Conservation (phyloP, 495 filamentous ascomycete genomes). For the Penicillium goetzii region DNA sequence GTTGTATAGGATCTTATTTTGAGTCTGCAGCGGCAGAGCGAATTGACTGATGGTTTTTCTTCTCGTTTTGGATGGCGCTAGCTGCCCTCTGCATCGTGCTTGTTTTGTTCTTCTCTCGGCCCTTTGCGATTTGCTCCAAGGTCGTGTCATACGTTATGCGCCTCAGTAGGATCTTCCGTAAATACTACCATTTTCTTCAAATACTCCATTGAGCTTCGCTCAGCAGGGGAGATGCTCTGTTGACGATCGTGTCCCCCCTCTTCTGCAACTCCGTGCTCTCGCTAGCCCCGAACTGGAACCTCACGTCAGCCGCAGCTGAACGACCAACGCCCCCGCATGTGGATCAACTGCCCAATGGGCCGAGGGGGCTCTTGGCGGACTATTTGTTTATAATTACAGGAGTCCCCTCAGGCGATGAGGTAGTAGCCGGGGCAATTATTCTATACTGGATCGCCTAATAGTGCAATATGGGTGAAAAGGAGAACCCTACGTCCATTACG, state of each 20-base stretch:
- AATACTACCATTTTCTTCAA: slow-evolving; percentile 9
- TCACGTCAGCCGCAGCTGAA: slow-evolving; percentile 1
- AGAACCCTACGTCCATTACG: neutral
- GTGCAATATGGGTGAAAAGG: neutral
- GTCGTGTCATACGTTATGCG: slow-evolving; percentile 13
- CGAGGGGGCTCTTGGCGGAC: neutral
- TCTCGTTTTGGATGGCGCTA: slow-evolving; percentile 9
- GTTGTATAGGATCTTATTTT: slow-evolving; percentile 28
- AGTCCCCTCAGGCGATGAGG: neutral
- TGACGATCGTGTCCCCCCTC: neutral
- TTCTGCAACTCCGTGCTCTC: too few relatives aligned
- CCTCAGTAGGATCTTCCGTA: slow-evolving; percentile 8
- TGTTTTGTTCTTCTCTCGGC: slow-evolving; percentile 8
- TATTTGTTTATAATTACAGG: neutral
- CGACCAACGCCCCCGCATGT: neutral
- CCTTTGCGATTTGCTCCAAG: slow-evolving; percentile 5
- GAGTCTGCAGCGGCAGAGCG: slow-evolving; percentile 23
- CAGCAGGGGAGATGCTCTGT: neutral
- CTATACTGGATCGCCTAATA: neutral
- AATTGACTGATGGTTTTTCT: slow-evolving; percentile 19
- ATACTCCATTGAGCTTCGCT: neutral
- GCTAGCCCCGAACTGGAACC: too few relatives aligned
- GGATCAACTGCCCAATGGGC: neutral
- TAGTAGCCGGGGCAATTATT: neutral
- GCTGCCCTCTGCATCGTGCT: slow-evolving; percentile 18